Base-by-base conservation (phyloP, 192 early-diverging fungal genomes). In the Coemansia sp. region DNA sequence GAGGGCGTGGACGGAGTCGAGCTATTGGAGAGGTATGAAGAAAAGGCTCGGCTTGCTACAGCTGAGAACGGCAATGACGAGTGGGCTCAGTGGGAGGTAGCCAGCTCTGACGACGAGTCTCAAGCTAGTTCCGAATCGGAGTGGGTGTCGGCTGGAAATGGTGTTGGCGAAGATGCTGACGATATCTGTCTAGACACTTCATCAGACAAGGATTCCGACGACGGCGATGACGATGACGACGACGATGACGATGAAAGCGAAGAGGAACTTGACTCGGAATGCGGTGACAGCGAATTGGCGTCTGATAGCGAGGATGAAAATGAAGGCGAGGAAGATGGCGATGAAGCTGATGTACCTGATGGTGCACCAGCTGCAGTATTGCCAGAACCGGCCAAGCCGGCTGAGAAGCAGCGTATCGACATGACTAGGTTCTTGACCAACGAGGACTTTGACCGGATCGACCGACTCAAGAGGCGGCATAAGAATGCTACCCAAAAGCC, bases 1-100 rank as follows among this genome's bases (percentile, higher is more conserved):
- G 86, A 88, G 14, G 87, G 88, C 34, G 78, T 99, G 21, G 91
- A 88, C 6, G 97, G 91, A 51, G 87, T 92, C 23, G 96, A 98
- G 68, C 77, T 89, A 33, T 69, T 93, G 38, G 87, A 86, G 60
- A 77, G 83, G 59, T 71, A 77, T 38, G 70, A 76, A 38, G 34
- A 68, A 39, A 60, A 61, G 31, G 40, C 62, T 11, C 36, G 33
- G 40, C n/a, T 24, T 21, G 23, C 37, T 51, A 7, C 21, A 20
- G 66, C 10, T 14, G 38, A 35, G 1, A 62, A 66, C 38, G 34
- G 45, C 31, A 31, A 7, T 6, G 74, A 72, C 16, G 63, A 73
- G 38, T 21, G 63, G 55, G 64, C 14, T 33, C 51, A 77, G 65
- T 60, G 40, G 69, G 63, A 59, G 62, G 69, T n/a, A 26, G 51